These are phyloP conservation scores for Zostera marina DNA, from an alignment of 116 monocot genomes.

Conservation along the genomic window DNA sequence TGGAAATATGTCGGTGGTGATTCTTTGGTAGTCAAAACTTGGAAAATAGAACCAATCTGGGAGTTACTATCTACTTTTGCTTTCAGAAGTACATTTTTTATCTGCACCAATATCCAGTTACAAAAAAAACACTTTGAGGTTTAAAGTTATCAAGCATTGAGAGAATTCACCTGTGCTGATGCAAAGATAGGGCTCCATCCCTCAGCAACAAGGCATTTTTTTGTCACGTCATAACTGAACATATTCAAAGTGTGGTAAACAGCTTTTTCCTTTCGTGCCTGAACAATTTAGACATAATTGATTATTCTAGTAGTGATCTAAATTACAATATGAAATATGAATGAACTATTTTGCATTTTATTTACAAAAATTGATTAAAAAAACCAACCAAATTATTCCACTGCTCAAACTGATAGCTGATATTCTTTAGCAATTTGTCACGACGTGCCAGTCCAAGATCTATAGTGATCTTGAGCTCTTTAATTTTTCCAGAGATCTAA, in stretches of 20 bases:
- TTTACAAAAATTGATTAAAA: neutral
- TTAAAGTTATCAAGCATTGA: neutral
- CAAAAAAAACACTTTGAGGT: neutral
- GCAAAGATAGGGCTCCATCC: slow-evolving; percentile 98
- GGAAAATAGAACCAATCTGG: slow-evolving; percentile 97
- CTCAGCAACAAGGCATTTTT: slow-evolving; percentile 96
- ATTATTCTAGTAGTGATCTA: neutral
- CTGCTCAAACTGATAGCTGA: slow-evolving; percentile 56
- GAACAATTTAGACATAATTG: neutral
- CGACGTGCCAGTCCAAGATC: slow-evolving; percentile 72
- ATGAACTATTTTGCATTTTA: neutral
- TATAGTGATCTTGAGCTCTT: slow-evolving; percentile 91
- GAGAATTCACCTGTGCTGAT: slow-evolving; percentile 33
- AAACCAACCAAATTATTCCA: slow-evolving; percentile 75
- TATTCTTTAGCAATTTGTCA: slow-evolving; percentile 73
- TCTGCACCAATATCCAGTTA: slow-evolving; percentile 11
- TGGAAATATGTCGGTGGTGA: slow-evolving; percentile 82
- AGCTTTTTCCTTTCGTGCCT: slow-evolving; percentile 83
- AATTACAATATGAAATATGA: neutral
- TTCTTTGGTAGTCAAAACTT: slow-evolving; percentile 81
- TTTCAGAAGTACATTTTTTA: slow-evolving; percentile 58
- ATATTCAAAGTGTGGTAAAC: slow-evolving; percentile 96
- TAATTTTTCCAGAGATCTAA: slow-evolving; percentile 58
- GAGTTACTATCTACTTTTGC: slow-evolving; percentile 86
- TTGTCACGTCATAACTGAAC: slow-evolving; percentile 96